These are phyloP conservation scores for Fusarium pseudoanthophilum DNA, from an alignment of 2,329 filamentous ascomycete genomes.

Conservation along the genomic window DNA sequence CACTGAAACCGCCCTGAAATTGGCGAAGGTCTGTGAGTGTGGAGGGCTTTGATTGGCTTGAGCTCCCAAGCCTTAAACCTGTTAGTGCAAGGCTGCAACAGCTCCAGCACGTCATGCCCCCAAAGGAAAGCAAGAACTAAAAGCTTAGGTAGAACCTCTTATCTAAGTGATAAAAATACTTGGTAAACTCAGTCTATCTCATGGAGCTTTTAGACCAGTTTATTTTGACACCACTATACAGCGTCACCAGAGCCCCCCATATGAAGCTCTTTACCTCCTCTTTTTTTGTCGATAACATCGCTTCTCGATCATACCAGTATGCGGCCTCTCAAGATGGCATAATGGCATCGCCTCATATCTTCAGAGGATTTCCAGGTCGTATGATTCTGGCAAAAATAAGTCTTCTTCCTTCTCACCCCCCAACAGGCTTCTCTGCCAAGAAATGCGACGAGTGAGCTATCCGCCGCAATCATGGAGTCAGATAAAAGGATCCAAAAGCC, in stretches of 20 bases:
- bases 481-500: slow-evolving; percentile 46
- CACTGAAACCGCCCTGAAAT: slow-evolving; percentile 30
- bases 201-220: not conserved
- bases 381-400: slow-evolving; percentile 14
- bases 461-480: slow-evolving; percentile 31
- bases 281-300: slow-evolving; percentile 13
- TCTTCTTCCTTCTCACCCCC: not conserved
- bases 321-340: slow-evolving; percentile 47
- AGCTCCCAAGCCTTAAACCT: slow-evolving; percentile 25
- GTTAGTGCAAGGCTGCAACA: slow-evolving; percentile 44
- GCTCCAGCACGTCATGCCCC: slow-evolving; percentile 38
- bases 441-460: slow-evolving; percentile 44
- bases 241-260: not conserved
- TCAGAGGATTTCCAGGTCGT: slow-evolving; percentile 24
- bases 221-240: not conserved
- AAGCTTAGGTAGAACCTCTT: not conserved
- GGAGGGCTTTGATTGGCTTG: slow-evolving; percentile 35
- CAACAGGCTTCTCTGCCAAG: slow-evolving; percentile 22
- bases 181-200: not conserved
- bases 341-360: slow-evolving; percentile 38
- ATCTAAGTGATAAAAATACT: not conserved
- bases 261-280: slow-evolving; percentile 17
- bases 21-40: not conserved
- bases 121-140: not conserved
- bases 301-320: slow-evolving; percentile 5